phyloP scores from a whole-genome alignment of 805 yeast genomes.

The Jamesozyma piceae region DNA sequence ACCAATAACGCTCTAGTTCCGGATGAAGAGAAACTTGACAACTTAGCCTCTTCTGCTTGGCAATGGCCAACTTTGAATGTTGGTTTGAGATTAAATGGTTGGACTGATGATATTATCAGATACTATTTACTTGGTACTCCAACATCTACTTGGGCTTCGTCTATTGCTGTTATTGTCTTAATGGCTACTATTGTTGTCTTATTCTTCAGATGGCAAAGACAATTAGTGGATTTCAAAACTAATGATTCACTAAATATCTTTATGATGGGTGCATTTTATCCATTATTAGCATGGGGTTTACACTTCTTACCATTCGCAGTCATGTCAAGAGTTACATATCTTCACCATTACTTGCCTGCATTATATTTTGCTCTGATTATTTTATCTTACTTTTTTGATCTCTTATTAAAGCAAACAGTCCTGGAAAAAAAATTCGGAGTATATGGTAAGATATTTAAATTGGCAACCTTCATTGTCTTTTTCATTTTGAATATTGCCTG shows the following conservation, averaged over 20 bases:
- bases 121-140: constrained; percentile 72
- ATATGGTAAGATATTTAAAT: constrained; percentile 21
- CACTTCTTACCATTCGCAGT: constrained; percentile 83
- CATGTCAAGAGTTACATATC: constrained; percentile 95
- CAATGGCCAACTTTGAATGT: constrained; percentile 76
- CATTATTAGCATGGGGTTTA: constrained; percentile 82
- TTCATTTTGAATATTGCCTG: constrained; percentile 39
- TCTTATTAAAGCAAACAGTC: constrained; percentile 21
- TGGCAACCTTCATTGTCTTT: constrained; percentile 32
- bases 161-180: constrained; percentile 50
- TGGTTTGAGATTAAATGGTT: constrained; percentile 72
- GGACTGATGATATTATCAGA: constrained; percentile 56
- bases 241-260: constrained; percentile 41
- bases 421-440: constrained; percentile 1
- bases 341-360: constrained; percentile 95
- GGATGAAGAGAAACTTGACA: constrained; percentile 64
- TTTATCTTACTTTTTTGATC: constrained; percentile 46
- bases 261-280: constrained; percentile 64
- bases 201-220: constrained; percentile 61
- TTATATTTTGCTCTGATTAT: constrained; percentile 70
- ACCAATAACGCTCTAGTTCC: constrained; percentile 79
- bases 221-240: constrained; percentile 36
- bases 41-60: constrained; percentile 71
- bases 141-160: constrained; percentile 67
- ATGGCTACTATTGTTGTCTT: constrained; percentile 38